A percentile compares a stretch with the other conserved stretches of the same genome.
phyloP scores from a whole-genome alignment of 371 early-diverging fungal species.

The Apophysomyces sp. region DNA sequence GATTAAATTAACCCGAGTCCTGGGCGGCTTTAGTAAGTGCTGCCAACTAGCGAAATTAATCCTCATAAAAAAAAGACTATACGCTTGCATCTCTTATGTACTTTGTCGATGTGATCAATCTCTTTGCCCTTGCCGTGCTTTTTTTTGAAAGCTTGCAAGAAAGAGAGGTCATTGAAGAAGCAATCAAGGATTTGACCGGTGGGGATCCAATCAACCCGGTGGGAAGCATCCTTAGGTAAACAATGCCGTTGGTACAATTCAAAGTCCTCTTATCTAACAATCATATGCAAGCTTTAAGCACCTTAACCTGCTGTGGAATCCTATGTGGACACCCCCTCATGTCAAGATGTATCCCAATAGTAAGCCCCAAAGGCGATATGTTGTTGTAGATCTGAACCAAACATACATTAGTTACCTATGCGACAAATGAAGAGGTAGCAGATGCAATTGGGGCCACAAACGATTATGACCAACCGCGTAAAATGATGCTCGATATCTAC shows the following conservation, averaged over 20 bases:
- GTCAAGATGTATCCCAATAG: conserved; percentile 51
- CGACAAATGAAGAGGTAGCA: conserved; percentile 47
- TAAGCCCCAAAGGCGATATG: conserved; percentile 23
- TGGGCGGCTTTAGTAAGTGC: conserved; percentile 37
- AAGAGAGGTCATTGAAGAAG: conserved; percentile 18
- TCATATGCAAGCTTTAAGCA: conserved; percentile 3
- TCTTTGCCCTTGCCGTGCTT: conserved; percentile 15
- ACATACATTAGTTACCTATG: conserved; percentile 48
- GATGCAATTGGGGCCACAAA: conserved; percentile 29
- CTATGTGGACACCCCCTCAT: conserved; percentile 40
- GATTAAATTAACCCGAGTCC: conserved; percentile 3
- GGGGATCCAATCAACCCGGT: conserved; percentile 13
- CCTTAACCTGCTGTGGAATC: conserved; percentile 35
- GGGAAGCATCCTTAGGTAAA: conserved; percentile 17
- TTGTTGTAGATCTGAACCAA: background rate
- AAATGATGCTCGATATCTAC: conserved; percentile 49
- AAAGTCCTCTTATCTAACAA: background rate
- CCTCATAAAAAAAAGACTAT: conserved; percentile 14
- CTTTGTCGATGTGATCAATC: conserved; percentile 19
- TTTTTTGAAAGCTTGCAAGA: conserved; percentile 28
- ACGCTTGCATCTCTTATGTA: conserved; percentile 17
- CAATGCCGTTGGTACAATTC: background rate
- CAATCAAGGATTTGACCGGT: conserved; percentile 12
- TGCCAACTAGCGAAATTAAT: background rate
- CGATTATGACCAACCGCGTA: conserved; percentile 26